Conservation (phyloP, 2,329 filamentous ascomycete genomes). For the Calycina marina region DNA sequence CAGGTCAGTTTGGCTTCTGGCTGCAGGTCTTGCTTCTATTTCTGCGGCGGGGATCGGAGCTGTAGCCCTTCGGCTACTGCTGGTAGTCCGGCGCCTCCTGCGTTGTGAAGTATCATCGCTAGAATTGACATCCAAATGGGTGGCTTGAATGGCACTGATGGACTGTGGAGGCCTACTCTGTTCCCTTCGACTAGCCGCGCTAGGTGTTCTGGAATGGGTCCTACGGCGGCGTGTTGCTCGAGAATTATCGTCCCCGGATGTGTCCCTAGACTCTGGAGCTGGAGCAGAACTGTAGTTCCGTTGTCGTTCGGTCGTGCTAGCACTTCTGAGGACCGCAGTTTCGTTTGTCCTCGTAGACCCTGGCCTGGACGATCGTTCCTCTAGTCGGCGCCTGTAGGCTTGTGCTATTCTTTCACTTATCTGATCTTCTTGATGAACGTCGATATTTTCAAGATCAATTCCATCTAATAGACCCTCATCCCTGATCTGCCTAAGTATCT, state of each 20-base stretch:
- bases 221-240: constrained; percentile 17
- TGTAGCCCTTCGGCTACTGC: constrained; percentile 39
- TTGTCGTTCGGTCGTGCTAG: constrained; percentile 16
- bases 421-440: constrained; percentile 72
- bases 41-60: constrained; percentile 29
- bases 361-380: constrained; percentile 38
- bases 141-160: constrained; percentile 29
- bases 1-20: constrained; percentile 53
- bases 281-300: constrained; percentile 12
- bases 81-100: constrained; percentile 35
- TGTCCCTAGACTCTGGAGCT: constrained; percentile 15
- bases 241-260: constrained; percentile 14
- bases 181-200: constrained; percentile 31
- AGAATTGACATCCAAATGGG: constrained; percentile 33
- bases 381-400: constrained; percentile 67
- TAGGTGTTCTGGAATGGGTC: constrained; percentile 32
- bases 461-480: constrained; percentile 79
- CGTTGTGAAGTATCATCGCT: constrained; percentile 29
- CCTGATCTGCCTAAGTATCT: constrained; percentile 79
- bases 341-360: constrained; percentile 28
- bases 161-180: constrained; percentile 34
- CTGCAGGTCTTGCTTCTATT: constrained; percentile 31
- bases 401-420: constrained; percentile 83
- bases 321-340: constrained; percentile 11
- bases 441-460: constrained; percentile 77